Conservation (phyloP, 2,329 filamentous ascomycete species). For the Penicillium occitanis region DNA sequence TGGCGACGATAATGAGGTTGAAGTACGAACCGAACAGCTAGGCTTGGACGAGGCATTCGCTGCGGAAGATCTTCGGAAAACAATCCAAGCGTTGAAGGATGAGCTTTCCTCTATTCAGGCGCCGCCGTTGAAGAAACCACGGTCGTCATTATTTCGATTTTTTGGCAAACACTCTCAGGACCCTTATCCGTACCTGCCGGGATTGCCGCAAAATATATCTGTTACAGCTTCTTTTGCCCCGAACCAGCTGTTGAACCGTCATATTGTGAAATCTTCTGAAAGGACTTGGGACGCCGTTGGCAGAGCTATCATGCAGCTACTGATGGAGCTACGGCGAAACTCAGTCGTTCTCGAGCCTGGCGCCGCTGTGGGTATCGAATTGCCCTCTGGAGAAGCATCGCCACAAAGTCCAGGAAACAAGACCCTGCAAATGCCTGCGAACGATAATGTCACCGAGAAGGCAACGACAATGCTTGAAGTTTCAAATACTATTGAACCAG, state of each 20-base stretch:
- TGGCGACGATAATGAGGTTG: slow-evolving; percentile 58
- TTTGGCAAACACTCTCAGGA: slow-evolving; percentile 55
- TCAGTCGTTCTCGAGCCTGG: slow-evolving; percentile 33
- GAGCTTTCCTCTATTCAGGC: slow-evolving; percentile 54
- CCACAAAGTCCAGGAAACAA: slow-evolving; percentile 18
- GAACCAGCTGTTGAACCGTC: slow-evolving; percentile 31
- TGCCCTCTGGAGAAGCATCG: slow-evolving; percentile 34
- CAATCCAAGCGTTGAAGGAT: slow-evolving; percentile 55
- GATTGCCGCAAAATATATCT: slow-evolving; percentile 33
- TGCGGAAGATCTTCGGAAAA: slow-evolving; percentile 50
- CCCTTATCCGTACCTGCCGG: slow-evolving; percentile 51
- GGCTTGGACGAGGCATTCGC: slow-evolving; percentile 58
- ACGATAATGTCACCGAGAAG: slow-evolving; percentile 20
- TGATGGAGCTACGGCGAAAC: slow-evolving; percentile 44
- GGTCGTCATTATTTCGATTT: slow-evolving; percentile 52
- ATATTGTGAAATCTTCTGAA: slow-evolving; percentile 37
- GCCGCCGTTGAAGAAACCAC: slow-evolving; percentile 49
- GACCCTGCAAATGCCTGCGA: slow-evolving; percentile 18
- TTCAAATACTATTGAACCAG: slow-evolving; percentile 24
- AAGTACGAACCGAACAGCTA: slow-evolving; percentile 56
- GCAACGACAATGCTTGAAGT: neutral
- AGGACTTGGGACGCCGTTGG: slow-evolving; percentile 52
- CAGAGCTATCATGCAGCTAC: slow-evolving; percentile 47
- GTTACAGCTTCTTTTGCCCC: slow-evolving; percentile 18
- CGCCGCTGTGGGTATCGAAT: slow-evolving; percentile 41